Evolutionary conservation across 371 early-diverging fungal species (phyloP), one percentile per base, ranked within the genome.

Genomic region (Actinomortierella ambigua): DNA sequence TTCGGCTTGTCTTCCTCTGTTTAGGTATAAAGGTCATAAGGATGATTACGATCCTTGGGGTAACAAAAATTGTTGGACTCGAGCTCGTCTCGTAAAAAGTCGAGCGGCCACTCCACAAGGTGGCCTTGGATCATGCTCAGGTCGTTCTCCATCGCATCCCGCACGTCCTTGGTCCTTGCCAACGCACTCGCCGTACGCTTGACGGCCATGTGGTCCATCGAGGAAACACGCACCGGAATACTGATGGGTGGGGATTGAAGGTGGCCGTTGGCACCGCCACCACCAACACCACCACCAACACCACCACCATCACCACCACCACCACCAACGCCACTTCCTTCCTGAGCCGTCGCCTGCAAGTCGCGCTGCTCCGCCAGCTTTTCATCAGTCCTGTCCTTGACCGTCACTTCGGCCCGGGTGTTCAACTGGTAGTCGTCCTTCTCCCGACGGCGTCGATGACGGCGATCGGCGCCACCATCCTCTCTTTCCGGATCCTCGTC

Each of bases 21-120:
- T 50, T 65, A 73, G 1, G 75, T 73, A 40, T 73, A 73, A n/a
- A 73, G 75, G 52, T 73, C 68, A 17, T 67, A 67, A 17, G 75
- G 75, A 29, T 73, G 75, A 49, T 73, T 73, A 49, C 63, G 67
- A 51, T 73, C 75, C 52, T 73, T 73, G 23, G 75, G 75, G 29
- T 73, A 73, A 46, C 75, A 73, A 61, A 73, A 73, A 55, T 73
- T 73, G 61, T 73, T 44, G 8, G 60, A 63, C 58, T 73, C 68
- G 57, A 73, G 59, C 64, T 85, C 86, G 7, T 79, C 59, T n/a
- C 77, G 64, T 50, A 85, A 62, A 41, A 86, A 86, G 55, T 85
- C 78, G 9, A 84, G 73, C 18, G 86, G 86, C 68, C 82, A 81
- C 20, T 77, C 80, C 2, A 86, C 86, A 47, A 85, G 47, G 18